Conservation (phyloP, 2,329 filamentous ascomycete genomes). For the Xylaria sp. region DNA sequence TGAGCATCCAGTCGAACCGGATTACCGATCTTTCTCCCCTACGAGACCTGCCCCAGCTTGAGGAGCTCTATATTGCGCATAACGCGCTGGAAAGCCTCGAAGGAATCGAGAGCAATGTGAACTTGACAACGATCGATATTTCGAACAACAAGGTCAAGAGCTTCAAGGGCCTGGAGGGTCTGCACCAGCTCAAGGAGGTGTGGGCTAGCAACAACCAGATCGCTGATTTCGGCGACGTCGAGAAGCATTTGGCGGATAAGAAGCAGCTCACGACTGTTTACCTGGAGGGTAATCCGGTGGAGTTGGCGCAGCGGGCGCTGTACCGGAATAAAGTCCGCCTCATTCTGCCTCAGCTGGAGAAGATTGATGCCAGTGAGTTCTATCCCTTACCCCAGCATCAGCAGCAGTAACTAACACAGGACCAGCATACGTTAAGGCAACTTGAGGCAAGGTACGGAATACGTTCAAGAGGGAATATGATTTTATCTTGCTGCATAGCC, state of each 20-base stretch:
- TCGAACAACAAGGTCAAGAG: conserved; percentile 79
- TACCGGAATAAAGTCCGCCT: conserved; percentile 92
- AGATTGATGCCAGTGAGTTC: conserved; percentile 95
- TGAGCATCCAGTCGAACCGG: conserved; percentile 94
- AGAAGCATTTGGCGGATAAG: conserved; percentile 73
- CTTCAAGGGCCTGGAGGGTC: conserved; percentile 63
- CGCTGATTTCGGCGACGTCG: conserved; percentile 73
- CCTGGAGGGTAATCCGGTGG: conserved; percentile 90
- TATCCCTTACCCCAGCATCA: not conserved
- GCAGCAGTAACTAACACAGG: not conserved
- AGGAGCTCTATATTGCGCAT: conserved; percentile 94
- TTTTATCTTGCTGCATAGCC: conserved; percentile 27
- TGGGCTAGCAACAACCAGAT: conserved; percentile 92
- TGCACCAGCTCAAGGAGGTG: conserved; percentile 75
- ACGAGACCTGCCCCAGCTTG: conserved; percentile 65
- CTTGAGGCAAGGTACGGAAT: conserved; percentile 10
- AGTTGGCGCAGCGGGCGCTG: conserved; percentile 69
- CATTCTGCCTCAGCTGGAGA: conserved; percentile 77
- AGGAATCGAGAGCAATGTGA: conserved; percentile 62
- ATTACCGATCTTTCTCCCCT: conserved; percentile 75
- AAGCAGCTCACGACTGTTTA: conserved; percentile 81
- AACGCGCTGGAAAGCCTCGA: conserved; percentile 77
- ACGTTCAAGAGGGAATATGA: not conserved
- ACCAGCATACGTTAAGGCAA: conserved; percentile 26
- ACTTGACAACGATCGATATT: conserved; percentile 77